Base-by-base conservation (phyloP, 2,329 filamentous ascomycete genomes). In the Fusarium brachygibbosum region DNA sequence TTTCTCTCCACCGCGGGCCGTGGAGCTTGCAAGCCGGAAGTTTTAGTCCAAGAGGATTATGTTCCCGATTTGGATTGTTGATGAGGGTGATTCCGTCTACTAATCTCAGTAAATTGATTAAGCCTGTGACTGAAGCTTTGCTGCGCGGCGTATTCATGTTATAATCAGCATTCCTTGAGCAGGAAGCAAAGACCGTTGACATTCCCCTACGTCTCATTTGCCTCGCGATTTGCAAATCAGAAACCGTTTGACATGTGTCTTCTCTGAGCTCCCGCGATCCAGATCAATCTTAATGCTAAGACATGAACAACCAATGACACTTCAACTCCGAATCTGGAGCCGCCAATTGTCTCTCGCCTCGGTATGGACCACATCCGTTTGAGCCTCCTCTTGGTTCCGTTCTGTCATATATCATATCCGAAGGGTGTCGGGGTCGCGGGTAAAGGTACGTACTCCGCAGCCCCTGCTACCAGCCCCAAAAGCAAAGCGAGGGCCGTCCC, bases 361-460 rank as follows among this genome's bases (percentile, higher is more conserved):
- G 6, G 16, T 19, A 38, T 50, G 58, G 68, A 35, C 54, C 45
- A 53, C 60, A 38, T 49, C 58, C 52, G 50, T 58, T 65, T 58
- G 64, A 68, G 58, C 62, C 57, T 63, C 61, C 16, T 48, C 8
- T n/a, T 29, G 32, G 28, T 32, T 31, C 25, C 10, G 10, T 9
- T 34, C 16, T 56, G 41, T 71, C 58, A 66, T 23, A 60, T 70
- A 54, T 68, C 67, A 69, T 32, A 64, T 63, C 67, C 66, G 58
- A 63, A 66, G 17, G 11, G 34, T 37, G 37, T 69, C 62, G 52
- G 66, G 34, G 28, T 32, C 14, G 16, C 44, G 17, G 23, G 42
- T 17, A 28, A 16, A n/a, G 31, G 21, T 21, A 51, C 32, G 34
- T 40, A 29, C 17, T 16, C 3, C 2, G 6, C 16, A 19, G 14